Conservation (phyloP, 768 basidiomycete genomes). For the Amanita molliuscula region DNA sequence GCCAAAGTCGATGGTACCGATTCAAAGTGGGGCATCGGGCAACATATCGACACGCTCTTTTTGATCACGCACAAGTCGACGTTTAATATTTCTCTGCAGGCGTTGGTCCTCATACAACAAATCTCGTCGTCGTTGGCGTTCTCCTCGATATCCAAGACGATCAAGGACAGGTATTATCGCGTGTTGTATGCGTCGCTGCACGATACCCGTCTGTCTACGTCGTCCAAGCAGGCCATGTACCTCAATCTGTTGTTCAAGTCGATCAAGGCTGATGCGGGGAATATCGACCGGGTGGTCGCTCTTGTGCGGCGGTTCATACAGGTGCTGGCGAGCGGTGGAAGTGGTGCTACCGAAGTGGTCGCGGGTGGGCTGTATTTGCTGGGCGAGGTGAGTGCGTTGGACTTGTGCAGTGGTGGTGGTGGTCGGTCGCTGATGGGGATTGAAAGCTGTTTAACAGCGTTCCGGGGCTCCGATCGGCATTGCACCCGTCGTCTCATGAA, state of each 20-base stretch:
- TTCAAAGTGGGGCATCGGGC: conserved; percentile 62
- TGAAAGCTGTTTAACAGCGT: conserved; percentile 30
- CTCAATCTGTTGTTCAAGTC: conserved; percentile 90
- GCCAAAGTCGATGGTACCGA: conserved; percentile 69
- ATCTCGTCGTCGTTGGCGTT: conserved; percentile 49
- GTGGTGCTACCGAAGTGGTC: conserved; percentile 76
- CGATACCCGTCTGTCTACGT: conserved; percentile 68
- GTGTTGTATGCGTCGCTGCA: conserved; percentile 85
- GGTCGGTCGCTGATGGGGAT: background rate
- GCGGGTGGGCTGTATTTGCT: conserved; percentile 83
- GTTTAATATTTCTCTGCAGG: conserved; percentile 94
- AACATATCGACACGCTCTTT: conserved; percentile 90
- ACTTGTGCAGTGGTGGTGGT: background rate
- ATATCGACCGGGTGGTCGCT: conserved; percentile 58
- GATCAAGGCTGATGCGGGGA: conserved; percentile 50
- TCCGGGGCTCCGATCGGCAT: conserved; percentile 29
- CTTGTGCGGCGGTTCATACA: conserved; percentile 80
- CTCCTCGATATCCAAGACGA: conserved; percentile 31
- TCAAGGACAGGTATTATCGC: conserved; percentile 65
- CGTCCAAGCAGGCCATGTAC: conserved; percentile 95
- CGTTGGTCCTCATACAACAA: conserved; percentile 81
- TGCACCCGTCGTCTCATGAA: conserved; percentile 19
- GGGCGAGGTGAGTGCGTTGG: conserved; percentile 55
- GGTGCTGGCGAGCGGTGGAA: conserved; percentile 57
- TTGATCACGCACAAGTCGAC: conserved; percentile 91